These are phyloP conservation scores for Aspergillus fischeri DNA, from an alignment of 2,329 filamentous ascomycete species.

Conservation along the genomic window DNA sequence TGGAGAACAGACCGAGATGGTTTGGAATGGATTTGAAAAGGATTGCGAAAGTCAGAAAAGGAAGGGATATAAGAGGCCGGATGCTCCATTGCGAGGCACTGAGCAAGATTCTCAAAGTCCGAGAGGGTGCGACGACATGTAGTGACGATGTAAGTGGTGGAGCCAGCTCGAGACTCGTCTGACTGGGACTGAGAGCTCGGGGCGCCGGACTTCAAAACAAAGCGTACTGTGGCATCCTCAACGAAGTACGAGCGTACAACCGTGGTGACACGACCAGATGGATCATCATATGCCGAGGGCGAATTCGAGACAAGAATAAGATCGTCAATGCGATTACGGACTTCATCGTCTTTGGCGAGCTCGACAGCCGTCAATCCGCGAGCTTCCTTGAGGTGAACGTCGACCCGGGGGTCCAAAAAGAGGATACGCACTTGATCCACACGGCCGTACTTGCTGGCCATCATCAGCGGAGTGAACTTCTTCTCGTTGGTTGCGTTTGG, in stretches of 20 bases:
- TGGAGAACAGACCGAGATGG: conserved; percentile 82
- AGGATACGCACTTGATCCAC: conserved; percentile 87
- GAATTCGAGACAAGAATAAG: conserved; percentile 75
- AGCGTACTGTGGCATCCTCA: conserved; percentile 87
- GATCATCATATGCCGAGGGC: conserved; percentile 47
- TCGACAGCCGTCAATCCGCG: conserved; percentile 92
- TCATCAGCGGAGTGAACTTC: conserved; percentile 92
- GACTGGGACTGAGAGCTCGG: conserved; percentile 48
- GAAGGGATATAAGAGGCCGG: conserved; percentile 92
- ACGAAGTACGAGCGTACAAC: conserved; percentile 96
- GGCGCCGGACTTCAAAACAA: conserved; percentile 90
- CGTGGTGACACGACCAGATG: conserved; percentile 79
- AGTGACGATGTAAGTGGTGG: conserved; percentile 81
- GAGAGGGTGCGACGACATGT: conserved; percentile 82
- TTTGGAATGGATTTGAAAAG: conserved; percentile 89
- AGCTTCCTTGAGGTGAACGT: conserved; percentile 76
- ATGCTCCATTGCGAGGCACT: conserved; percentile 79
- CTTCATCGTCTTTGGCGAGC: conserved; percentile 94
- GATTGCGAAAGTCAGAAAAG: conserved; percentile 71
- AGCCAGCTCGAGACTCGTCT: conserved; percentile 39
- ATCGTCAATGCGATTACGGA: conserved; percentile 94
- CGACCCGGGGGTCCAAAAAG: conserved; percentile 82
- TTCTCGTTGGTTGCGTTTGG: conserved; percentile 95
- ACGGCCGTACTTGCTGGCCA: conserved; percentile 95
- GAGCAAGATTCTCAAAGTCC: conserved; percentile 88